These are phyloP conservation scores for Lecanoromycetidae sp. DNA, from an alignment of 2,329 filamentous ascomycete species.

Conservation along the genomic window DNA sequence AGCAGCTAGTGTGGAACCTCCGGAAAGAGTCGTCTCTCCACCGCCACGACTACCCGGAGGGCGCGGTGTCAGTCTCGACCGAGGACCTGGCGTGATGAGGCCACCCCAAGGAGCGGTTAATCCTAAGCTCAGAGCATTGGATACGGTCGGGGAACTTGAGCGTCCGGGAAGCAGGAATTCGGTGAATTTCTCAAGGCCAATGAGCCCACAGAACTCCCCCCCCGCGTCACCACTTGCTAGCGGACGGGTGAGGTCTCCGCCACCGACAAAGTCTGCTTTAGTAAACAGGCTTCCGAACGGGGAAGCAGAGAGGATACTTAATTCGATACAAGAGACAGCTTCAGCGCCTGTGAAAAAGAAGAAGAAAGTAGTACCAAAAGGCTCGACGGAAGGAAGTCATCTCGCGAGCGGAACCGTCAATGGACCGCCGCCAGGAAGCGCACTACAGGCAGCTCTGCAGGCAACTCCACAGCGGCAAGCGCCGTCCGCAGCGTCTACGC, in stretches of 20 bases:
- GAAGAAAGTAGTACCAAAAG: constrained; percentile 17
- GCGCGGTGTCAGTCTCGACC: constrained; percentile 32
- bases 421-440: background rate
- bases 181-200: constrained; percentile 38
- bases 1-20: constrained; percentile 41
- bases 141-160: constrained; percentile 27
- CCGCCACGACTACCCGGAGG: constrained; percentile 27
- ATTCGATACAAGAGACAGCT: constrained; percentile 13
- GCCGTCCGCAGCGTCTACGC: background rate
- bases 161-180: constrained; percentile 32
- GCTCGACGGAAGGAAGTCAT: constrained; percentile 14
- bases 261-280: constrained; percentile 12
- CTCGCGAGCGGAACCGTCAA: constrained; percentile 4
- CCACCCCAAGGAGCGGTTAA: constrained; percentile 12
- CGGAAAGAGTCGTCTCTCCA: constrained; percentile 35
- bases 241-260: constrained; percentile 19
- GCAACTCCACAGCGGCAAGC: background rate
- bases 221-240: constrained; percentile 15
- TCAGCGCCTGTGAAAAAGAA: constrained; percentile 15
- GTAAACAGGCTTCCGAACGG: constrained; percentile 5
- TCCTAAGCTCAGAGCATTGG: constrained; percentile 18
- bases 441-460: background rate
- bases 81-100: constrained; percentile 23
- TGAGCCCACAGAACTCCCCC: constrained; percentile 31
- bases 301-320: constrained; percentile 10